phyloP scores from a whole-genome alignment of 2,329 filamentous ascomycete genomes.

The Harringtonia lauricola region DNA sequence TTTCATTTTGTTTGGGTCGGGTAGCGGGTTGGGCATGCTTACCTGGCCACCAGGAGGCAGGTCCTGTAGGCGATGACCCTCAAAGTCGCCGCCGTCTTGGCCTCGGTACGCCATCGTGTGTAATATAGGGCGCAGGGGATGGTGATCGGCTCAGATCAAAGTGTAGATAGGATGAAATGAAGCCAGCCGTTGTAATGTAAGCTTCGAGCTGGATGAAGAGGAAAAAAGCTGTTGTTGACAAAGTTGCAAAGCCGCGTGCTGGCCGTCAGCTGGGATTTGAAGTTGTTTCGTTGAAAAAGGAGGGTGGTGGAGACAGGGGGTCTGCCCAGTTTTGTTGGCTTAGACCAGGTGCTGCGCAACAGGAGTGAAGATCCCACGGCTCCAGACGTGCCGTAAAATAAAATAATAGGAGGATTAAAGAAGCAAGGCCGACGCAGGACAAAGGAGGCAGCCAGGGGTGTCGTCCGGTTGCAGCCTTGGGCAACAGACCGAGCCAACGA shows the following conservation, averaged over 20 bases:
- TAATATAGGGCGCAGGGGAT: neutral
- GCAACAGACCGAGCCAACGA: too few relatives aligned
- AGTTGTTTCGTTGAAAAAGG: neutral
- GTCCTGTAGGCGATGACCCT: constrained; percentile 57
- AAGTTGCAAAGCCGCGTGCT: neutral
- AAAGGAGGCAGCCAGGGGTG: too few relatives aligned
- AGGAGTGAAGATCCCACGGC: constrained; percentile 4
- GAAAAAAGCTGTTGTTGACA: constrained; percentile 1
- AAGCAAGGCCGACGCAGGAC: too few relatives aligned
- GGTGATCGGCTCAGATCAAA: neutral
- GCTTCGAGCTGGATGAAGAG: neutral
- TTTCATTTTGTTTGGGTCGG: neutral
- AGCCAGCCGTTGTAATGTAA: neutral
- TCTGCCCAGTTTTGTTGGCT: neutral
- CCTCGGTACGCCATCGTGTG: constrained; percentile 15
- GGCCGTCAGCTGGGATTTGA: neutral
- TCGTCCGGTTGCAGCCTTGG: too few relatives aligned
- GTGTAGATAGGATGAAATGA: neutral
- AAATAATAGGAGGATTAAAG: too few relatives aligned
- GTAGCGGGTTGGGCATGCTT: constrained; percentile 23
- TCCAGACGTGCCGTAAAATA: too few relatives aligned
- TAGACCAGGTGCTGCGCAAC: neutral
- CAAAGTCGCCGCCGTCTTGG: constrained; percentile 31
- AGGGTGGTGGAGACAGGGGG: neutral
- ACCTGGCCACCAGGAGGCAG: constrained; percentile 50